Evolutionary conservation across 208 protist species (phyloP).

Genomic region (Trypanosoma cruzi): DNA sequence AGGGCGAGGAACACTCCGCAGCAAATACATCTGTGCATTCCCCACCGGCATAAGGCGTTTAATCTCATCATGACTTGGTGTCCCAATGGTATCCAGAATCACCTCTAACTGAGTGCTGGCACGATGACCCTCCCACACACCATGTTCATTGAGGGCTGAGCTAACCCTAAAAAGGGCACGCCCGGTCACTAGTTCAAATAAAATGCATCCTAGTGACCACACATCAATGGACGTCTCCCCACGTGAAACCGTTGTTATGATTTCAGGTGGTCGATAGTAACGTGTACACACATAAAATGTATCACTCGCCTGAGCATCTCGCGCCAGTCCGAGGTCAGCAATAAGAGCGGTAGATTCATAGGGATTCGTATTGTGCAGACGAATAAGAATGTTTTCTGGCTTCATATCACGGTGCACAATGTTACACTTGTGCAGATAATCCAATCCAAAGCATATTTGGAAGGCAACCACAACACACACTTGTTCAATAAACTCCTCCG

Average conservation of each 20-base stretch:
- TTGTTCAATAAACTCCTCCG: constrained; percentile 50
- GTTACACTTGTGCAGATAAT: constrained; percentile 88
- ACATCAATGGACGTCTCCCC: constrained; percentile 90
- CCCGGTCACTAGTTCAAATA: constrained; percentile 93
- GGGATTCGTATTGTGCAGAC: constrained; percentile 50
- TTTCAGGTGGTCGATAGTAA: constrained; percentile 96
- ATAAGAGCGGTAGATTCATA: constrained; percentile 78
- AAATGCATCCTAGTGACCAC: constrained; percentile 95
- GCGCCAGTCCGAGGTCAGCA: constrained; percentile 90
- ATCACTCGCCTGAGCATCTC: constrained; percentile 72
- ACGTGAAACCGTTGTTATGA: constrained; percentile 81
- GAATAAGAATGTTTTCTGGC: constrained; percentile 97
- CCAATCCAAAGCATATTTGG: constrained; percentile 88
- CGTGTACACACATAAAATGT: constrained; percentile 95
- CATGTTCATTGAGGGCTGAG: constrained; percentile 67
- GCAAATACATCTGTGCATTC: constrained; percentile 83
- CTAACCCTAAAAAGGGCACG: constrained; percentile 93
- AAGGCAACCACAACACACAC: constrained; percentile 82
- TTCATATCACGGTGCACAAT: constrained; percentile 97
- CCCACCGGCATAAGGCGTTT: constrained; percentile 69
- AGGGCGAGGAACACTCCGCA: constrained; percentile 53
- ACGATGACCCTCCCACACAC: constrained; percentile 77
- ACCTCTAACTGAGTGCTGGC: constrained; percentile 84
- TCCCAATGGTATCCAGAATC: constrained; percentile 81
- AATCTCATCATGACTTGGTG: constrained; percentile 65